Percentiles rank a stretch among this genome's conserved stretches.
Evolutionary conservation across 83 land plant genomes (phyloP).

Genomic region (Picea abies): DNA sequence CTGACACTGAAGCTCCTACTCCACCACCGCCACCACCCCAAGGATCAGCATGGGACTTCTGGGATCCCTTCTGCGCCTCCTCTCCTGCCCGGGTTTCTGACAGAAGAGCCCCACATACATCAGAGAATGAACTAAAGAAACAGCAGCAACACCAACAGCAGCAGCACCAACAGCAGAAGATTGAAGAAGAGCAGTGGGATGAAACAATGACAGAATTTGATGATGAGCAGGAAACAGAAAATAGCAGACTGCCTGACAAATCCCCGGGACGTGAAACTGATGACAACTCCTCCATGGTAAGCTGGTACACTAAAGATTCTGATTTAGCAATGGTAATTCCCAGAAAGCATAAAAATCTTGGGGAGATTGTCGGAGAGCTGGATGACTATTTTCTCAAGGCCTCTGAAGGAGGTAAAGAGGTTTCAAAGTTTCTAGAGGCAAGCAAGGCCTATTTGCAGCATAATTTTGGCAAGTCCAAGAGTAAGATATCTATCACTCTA

Average conservation of each 20-base stretch:
- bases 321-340: conserved; percentile 42
- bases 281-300: conserved; percentile 36
- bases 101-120: neutral
- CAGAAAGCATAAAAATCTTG: conserved; percentile 53
- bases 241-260: neutral
- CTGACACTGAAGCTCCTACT: conserved; percentile 16
- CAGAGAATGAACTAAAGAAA: conserved; percentile 11
- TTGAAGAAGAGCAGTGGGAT: conserved; percentile 64
- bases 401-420: conserved; percentile 50
- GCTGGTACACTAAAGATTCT: conserved; percentile 36
- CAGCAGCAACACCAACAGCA: conserved; percentile 19
- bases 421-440: conserved; percentile 51
- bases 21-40: conserved; percentile 56
- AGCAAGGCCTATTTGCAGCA: conserved; percentile 10
- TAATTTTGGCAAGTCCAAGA: conserved; percentile 30
- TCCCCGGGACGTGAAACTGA: conserved; percentile 24
- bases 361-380: conserved; percentile 52
- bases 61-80: conserved; percentile 43
- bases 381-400: conserved; percentile 80
- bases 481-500: conserved; percentile 24
- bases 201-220: conserved; percentile 56
- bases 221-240: conserved; percentile 38
- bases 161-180: conserved; percentile 11
- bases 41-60: conserved; percentile 52
- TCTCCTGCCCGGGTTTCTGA: neutral